phyloP scores from a whole-genome alignment of 2,329 filamentous ascomycete genomes.

The Domatiomyces catenatus region DNA sequence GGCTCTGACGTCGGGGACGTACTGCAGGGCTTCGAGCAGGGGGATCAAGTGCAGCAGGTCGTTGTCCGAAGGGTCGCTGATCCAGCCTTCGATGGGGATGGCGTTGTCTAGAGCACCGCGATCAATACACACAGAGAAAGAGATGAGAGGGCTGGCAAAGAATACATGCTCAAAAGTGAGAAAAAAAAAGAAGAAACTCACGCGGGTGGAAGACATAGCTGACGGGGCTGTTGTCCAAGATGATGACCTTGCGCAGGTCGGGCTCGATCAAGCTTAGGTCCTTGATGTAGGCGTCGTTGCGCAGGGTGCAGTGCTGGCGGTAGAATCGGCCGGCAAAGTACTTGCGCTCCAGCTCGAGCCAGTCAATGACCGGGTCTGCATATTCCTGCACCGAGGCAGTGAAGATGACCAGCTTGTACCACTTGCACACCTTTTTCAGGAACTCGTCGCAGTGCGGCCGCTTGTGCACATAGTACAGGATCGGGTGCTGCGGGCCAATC shows the following conservation, averaged over 20 bases:
- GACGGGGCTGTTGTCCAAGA: slow-evolving; percentile 93
- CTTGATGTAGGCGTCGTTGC: slow-evolving; percentile 95
- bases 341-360: slow-evolving; percentile 91
- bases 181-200: slow-evolving; percentile 27
- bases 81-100: slow-evolving; percentile 98
- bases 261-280: slow-evolving; percentile 92
- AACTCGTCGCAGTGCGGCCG: slow-evolving; percentile 95
- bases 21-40: slow-evolving; percentile 83
- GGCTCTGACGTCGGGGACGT: slow-evolving; percentile 88
- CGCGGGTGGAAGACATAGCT: slow-evolving; percentile 99
- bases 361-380: slow-evolving; percentile 96
- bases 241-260: slow-evolving; percentile 95
- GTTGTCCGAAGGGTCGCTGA: slow-evolving; percentile 93
- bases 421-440: slow-evolving; percentile 82
- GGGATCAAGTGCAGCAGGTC: slow-evolving; percentile 87
- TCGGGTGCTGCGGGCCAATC: slow-evolving; percentile 78
- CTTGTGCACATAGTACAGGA: slow-evolving; percentile 97
- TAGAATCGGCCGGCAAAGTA: slow-evolving; percentile 92
- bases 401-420: slow-evolving; percentile 95
- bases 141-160: neutral
- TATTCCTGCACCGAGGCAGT: slow-evolving; percentile 98
- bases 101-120: slow-evolving; percentile 60
- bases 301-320: slow-evolving; percentile 88
- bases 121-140: neutral
- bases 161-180: too few relatives aligned